These are phyloP conservation scores for Physaria fendleri DNA, from an alignment of 345 rosid species.

Conservation along the genomic window DNA sequence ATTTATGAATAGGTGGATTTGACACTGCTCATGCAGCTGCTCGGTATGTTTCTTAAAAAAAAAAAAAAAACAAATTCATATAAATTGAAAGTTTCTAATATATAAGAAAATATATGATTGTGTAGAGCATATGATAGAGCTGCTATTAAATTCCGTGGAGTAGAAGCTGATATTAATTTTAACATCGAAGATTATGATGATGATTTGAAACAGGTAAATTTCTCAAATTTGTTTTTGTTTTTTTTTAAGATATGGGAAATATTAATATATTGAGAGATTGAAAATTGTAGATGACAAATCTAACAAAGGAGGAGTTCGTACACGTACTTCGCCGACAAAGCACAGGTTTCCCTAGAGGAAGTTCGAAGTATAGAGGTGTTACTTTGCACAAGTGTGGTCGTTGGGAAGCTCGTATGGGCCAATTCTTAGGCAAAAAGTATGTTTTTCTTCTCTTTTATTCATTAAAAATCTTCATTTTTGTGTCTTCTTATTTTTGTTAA, in stretches of 20 bases:
- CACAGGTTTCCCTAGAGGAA: slow-evolving; percentile 93
- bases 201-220: slow-evolving; percentile 93
- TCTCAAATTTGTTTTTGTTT: background rate
- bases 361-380: slow-evolving; percentile 95
- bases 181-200: slow-evolving; percentile 74
- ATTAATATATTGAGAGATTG: no score
- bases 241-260: no score
- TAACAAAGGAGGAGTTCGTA: slow-evolving; percentile 91
- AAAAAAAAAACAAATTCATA: no score
- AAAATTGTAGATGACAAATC: slow-evolving; percentile 88
- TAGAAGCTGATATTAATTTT: slow-evolving; percentile 91
- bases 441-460: no score
- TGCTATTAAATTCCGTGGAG: slow-evolving; percentile 92
- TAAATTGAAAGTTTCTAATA: no score
- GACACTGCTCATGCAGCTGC: slow-evolving; percentile 99
- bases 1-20: slow-evolving; percentile 75
- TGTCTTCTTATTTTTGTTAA: background rate
- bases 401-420: slow-evolving; percentile 99
- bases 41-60: slow-evolving; percentile 66
- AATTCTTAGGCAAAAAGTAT: slow-evolving; percentile 92
- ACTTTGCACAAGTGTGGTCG: slow-evolving; percentile 97
- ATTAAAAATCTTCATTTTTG: no score
- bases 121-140: slow-evolving; percentile 99
- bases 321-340: slow-evolving; percentile 94
- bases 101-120: no score